Percentiles rank a stretch among this genome's conserved stretches.
Evolutionary conservation across 108 stramenopile genomes (phyloP).

Genomic region (Bacterosira constricta): DNA sequence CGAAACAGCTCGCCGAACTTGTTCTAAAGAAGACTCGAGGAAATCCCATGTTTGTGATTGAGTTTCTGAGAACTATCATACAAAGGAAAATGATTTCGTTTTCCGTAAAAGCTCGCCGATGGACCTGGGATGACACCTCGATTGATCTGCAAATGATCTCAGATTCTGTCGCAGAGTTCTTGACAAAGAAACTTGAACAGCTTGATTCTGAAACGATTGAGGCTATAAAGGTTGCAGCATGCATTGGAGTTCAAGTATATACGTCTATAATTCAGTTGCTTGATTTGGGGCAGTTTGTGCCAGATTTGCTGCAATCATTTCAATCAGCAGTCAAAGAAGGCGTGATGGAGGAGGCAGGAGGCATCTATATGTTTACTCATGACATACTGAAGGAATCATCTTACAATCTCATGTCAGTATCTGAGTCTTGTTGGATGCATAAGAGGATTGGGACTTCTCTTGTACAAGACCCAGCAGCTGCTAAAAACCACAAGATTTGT

Average conservation of each 20-base stretch:
- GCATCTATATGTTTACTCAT: slow-evolving; percentile 9
- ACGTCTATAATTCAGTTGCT: not conserved
- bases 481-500: not conserved
- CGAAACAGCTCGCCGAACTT: not conserved
- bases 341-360: slow-evolving; percentile 9
- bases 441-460: not conserved
- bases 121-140: slow-evolving; percentile 6
- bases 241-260: not conserved
- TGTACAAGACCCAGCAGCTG: not conserved
- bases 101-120: slow-evolving; percentile 4
- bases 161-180: slow-evolving; percentile 1
- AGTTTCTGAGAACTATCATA: slow-evolving; percentile 5
- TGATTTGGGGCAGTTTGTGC: not conserved
- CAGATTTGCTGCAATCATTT: not conserved
- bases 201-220: not conserved
- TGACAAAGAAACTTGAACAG: not conserved
- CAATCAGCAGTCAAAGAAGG: slow-evolving; percentile 1
- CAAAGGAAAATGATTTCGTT: not conserved
- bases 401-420: not conserved
- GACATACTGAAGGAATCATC: not conserved
- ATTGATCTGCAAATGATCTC: slow-evolving; percentile 2
- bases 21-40: slow-evolving; percentile 7
- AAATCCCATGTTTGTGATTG: not conserved
- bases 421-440: not conserved
- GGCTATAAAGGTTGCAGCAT: not conserved